Evolutionary conservation across 2,329 filamentous ascomycete genomes (phyloP), one percentile per base, ranked within the genome.

Genomic region (Trichoderma koningiopsis): DNA sequence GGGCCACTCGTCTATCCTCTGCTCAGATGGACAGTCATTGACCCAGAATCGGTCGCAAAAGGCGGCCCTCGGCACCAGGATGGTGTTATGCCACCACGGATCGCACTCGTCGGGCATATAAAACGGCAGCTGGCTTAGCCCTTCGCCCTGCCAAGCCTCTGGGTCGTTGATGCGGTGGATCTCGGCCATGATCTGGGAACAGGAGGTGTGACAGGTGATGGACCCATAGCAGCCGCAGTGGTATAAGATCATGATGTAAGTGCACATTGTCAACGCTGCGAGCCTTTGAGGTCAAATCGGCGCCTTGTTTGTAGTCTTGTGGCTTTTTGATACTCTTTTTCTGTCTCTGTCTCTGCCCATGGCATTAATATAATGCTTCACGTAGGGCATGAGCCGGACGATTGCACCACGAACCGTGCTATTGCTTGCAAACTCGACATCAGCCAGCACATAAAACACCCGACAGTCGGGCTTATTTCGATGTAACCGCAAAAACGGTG

Each of bases 101-200:
- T 55, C 59, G 60, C 77, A 79, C 0, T 69, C 22, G 3, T 74
- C 70, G 2, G 75, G 72, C 4, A 76, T 43, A 2, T 69, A 56
- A 47, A 79, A 79, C 0, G 75, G 76, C 13, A 78, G 57, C 58
- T 72, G 67, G 33, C 70, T 67, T 22, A 75, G 60, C 4, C 53
- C 59, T 11, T 73, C 71, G 19, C 58, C 29, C 13, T 69, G 56
- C 77, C 76, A 79, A 3, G 76, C 72, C 37, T 74, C 73, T 4
- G 68, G 64, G 4, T 73, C 52, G 60, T 78, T 74, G 69, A 79
- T 79, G 14, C 76, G 72, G 47, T 77, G 47, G 5, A 78, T 52
- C 68, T 79, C 70, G 55, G 73, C 53, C 8, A 74, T 58, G 49
- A 78, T 72, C 8, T 49, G 70, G 24, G 55, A 19, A 56, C 77